phyloP scores from a whole-genome alignment of 2,329 filamentous ascomycete species.

The Apiospora aurea region DNA sequence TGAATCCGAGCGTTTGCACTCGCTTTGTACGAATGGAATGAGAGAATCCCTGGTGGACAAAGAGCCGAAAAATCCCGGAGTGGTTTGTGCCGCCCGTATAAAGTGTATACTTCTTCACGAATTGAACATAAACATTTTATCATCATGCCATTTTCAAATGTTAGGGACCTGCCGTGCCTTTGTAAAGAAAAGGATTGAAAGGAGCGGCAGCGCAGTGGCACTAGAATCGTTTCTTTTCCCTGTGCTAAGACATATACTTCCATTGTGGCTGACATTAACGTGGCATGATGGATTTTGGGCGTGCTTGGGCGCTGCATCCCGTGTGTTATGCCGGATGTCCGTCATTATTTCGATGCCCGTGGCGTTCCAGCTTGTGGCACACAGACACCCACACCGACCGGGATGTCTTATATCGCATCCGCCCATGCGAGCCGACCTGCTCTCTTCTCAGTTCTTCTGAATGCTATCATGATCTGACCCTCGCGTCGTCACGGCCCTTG shows the following conservation, averaged over 20 bases:
- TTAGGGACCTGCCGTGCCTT: neutral
- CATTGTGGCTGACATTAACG: neutral
- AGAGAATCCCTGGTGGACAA: neutral
- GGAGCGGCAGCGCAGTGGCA: slow-evolving; percentile 8
- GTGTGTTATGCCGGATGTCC: neutral
- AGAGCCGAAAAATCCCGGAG: neutral
- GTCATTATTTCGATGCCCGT: neutral
- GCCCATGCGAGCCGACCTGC: neutral
- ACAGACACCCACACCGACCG: neutral
- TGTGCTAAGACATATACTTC: neutral
- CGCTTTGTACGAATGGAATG: neutral
- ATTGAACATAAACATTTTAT: neutral
- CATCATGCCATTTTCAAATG: neutral
- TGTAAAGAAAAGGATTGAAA: neutral
- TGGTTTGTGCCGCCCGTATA: neutral
- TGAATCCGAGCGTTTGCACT: too few species aligned
- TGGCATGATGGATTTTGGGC: neutral
- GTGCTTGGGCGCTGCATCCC: neutral
- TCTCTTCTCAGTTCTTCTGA: neutral
- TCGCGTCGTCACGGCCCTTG: neutral
- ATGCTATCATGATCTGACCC: neutral
- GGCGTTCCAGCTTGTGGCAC: neutral
- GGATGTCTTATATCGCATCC: neutral
- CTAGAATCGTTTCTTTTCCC: neutral
- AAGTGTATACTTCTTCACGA: too few species aligned